Conservation (phyloP, 83 land plant species). For the Picea engelmannii region DNA sequence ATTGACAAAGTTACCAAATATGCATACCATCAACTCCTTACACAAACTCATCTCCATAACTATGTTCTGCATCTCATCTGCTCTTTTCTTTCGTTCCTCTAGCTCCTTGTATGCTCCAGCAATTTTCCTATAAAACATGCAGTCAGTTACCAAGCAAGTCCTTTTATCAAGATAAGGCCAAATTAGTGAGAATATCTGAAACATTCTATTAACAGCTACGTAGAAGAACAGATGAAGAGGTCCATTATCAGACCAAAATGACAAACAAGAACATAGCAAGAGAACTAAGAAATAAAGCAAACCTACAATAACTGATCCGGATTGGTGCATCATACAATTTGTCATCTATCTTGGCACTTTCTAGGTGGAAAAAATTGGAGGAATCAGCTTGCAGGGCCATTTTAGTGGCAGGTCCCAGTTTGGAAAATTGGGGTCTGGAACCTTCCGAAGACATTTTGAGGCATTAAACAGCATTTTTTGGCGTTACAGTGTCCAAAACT, state of each 20-base stretch:
- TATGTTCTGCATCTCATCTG: slow-evolving; percentile 46
- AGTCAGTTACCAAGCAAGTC: neutral
- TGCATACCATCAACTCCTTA: slow-evolving; percentile 59
- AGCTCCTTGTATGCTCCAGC: slow-evolving; percentile 62
- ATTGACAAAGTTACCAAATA: slow-evolving; percentile 2
- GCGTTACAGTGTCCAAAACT: too few relatives aligned
- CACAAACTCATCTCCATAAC: slow-evolving; percentile 61
- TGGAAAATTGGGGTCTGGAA: too few relatives aligned
- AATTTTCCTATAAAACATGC: slow-evolving; percentile 42
- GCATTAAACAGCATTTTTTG: too few relatives aligned
- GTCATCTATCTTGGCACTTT: too few relatives aligned
- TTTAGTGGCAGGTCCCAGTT: too few relatives aligned
- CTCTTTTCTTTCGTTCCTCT: slow-evolving; percentile 57
- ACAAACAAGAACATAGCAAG: neutral
- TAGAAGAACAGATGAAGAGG: neutral
- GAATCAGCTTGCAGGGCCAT: too few relatives aligned
- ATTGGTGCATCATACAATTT: too few relatives aligned
- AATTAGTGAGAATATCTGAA: neutral
- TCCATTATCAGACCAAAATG: neutral
- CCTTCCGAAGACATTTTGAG: too few relatives aligned
- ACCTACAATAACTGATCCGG: neutral
- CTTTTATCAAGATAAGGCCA: neutral
- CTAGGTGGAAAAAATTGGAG: too few relatives aligned
- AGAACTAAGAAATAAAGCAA: neutral
- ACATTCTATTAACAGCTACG: neutral